Percentiles rank a stretch among this genome's conserved stretches.
Conservation (phyloP, 23 red algal species). For the Gracilaria domingensis region DNA sequence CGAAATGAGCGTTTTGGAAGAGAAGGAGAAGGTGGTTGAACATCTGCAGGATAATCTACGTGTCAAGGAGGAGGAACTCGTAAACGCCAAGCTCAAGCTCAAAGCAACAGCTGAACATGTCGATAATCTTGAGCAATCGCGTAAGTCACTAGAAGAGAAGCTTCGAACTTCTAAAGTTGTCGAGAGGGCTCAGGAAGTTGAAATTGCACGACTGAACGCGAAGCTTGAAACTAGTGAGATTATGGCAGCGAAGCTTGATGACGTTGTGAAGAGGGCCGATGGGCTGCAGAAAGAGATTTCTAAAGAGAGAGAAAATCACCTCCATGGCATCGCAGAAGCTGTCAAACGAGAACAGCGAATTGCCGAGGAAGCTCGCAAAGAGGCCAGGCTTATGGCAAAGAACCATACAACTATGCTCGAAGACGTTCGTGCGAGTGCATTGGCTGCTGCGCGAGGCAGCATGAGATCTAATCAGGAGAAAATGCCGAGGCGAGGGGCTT, state of each 20-base stretch:
- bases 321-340: slow-evolving; percentile 32
- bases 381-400: slow-evolving; percentile 46
- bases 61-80: slow-evolving; percentile 30
- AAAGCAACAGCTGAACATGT: slow-evolving; percentile 1
- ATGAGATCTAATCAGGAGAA: slow-evolving; percentile 33
- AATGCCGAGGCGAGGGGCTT: slow-evolving; percentile 2
- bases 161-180: slow-evolving; percentile 40
- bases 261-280: slow-evolving; percentile 26
- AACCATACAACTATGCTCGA: slow-evolving; percentile 49
- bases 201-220: slow-evolving; percentile 52
- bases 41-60: not conserved
- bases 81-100: not conserved
- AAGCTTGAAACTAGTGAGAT: slow-evolving; percentile 53
- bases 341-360: slow-evolving; percentile 49
- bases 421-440: slow-evolving; percentile 60
- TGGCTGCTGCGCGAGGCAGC: slow-evolving; percentile 50
- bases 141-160: slow-evolving; percentile 34
- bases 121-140: slow-evolving; percentile 14
- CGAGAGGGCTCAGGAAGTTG: slow-evolving; percentile 64
- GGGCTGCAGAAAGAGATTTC: slow-evolving; percentile 54
- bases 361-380: slow-evolving; percentile 60
- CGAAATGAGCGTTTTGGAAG: slow-evolving; percentile 18
- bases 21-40: slow-evolving; percentile 46
- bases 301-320: slow-evolving; percentile 45
- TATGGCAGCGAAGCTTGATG: slow-evolving; percentile 30